Conservation (phyloP, 257 asterid genomes). For the Marsdenia floribunda region DNA sequence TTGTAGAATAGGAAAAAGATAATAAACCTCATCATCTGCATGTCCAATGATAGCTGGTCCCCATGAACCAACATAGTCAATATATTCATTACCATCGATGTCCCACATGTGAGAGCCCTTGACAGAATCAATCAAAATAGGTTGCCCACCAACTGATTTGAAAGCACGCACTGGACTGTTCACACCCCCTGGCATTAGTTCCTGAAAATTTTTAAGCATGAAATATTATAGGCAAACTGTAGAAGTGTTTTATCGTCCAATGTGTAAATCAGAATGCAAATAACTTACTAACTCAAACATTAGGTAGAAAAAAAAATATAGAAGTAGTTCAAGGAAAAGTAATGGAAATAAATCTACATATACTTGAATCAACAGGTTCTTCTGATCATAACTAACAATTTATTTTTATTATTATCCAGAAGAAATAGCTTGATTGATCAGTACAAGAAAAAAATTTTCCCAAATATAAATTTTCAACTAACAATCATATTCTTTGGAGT, state of each 20-base stretch:
- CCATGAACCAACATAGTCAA: constrained; percentile 99
- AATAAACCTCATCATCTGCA: constrained; percentile 86
- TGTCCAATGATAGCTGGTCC: constrained; percentile 99
- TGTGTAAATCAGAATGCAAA: background rate
- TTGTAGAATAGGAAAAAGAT: constrained; percentile 10
- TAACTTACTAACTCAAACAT: background rate
- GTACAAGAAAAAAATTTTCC: background rate
- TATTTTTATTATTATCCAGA: no score
- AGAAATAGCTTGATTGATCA: background rate
- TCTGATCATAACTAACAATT: background rate
- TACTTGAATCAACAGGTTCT: background rate
- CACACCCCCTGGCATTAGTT: constrained; percentile 99
- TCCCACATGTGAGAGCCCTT: constrained; percentile 97
- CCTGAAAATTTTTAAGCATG: constrained; percentile 39
- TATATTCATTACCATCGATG: constrained; percentile 95
- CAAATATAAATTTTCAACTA: background rate
- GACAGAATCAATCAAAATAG: constrained; percentile 77
- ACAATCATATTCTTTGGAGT: background rate
- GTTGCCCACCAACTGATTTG: constrained; percentile 98
- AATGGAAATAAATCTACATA: background rate
- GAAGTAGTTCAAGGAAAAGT: background rate
- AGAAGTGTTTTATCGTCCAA: background rate
- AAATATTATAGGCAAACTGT: constrained; percentile 5
- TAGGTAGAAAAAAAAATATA: background rate
- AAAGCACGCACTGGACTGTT: constrained; percentile 99